Percentiles rank a stretch among this genome's conserved stretches.
These are phyloP conservation scores for Cryomyces minteri DNA, from an alignment of 495 filamentous ascomycete genomes.

Conservation along the genomic window DNA sequence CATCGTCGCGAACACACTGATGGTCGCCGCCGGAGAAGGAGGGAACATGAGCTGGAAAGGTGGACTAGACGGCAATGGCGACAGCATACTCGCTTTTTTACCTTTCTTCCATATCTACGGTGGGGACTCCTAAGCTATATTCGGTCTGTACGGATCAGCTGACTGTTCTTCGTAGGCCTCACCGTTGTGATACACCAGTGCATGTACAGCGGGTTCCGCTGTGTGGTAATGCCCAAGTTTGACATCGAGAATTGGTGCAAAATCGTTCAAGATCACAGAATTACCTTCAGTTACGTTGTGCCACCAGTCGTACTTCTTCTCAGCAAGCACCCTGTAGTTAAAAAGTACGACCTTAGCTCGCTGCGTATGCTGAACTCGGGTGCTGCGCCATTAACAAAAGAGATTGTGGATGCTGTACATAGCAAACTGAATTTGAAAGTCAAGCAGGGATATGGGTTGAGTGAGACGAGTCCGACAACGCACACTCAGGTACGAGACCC, in stretches of 20 bases:
- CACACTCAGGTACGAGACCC: conserved; percentile 14
- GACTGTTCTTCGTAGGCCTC: conserved; percentile 5
- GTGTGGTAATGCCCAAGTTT: conserved; percentile 70
- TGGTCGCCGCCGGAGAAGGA: conserved; percentile 37
- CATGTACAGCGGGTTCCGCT: conserved; percentile 46
- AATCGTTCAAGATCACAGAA: conserved; percentile 50
- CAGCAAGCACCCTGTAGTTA: conserved; percentile 55
- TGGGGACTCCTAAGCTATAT: conserved; percentile 8
- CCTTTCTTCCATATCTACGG: conserved; percentile 92
- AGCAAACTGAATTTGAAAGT: conserved; percentile 47
- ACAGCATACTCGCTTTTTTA: conserved; percentile 61
- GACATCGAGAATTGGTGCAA: conserved; percentile 62
- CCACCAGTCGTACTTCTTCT: conserved; percentile 74
- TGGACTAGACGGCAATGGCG: conserved; percentile 42
- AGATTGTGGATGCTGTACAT: conserved; percentile 67
- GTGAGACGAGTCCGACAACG: conserved; percentile 43
- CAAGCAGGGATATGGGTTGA: conserved; percentile 27
- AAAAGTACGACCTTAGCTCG: conserved; percentile 61
- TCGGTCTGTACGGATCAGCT: no score
- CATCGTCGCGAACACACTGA: conserved; percentile 52
- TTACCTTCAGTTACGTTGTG: conserved; percentile 68
- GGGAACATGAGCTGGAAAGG: conserved; percentile 39
- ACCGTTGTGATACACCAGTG: conserved; percentile 43
- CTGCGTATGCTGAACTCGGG: conserved; percentile 78
- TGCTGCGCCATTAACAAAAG: conserved; percentile 70